Evolutionary conservation across 176 grass and related monocot genomes (phyloP), one percentile per base, ranked within the genome.

Genomic region (Oryza australiensis): DNA sequence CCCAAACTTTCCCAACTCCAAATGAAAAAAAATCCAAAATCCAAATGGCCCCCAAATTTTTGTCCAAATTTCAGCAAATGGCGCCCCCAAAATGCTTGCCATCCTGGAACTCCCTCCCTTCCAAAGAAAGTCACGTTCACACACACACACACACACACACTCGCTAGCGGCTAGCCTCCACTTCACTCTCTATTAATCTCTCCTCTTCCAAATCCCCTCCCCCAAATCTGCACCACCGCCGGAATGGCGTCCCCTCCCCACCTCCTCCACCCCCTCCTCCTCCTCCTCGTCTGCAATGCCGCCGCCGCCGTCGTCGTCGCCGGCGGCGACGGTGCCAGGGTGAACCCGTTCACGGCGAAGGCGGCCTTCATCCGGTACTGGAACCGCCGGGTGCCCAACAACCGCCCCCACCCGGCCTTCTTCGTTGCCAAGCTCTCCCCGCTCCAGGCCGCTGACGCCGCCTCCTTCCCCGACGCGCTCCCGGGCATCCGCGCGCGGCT

Each of bases 341-440:
- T 95, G 75, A 96, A 96, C 88, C 93, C 93, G 22, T 96, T 95
- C 85, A 95, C 93, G 42, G 86, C 80, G 1, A 86, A 86, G 83
- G 93, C 90, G 42, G 93, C 93, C 38, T 86, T 92, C 79, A 92
- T 95, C 79, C 87, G 93, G 0, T 95, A 95, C 90, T 95, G 93
- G 93, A 95, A 95, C 90, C 87, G 93, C 41, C 84, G 81, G 55
- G 82, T 95, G 28, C 88, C 93, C 82, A 95, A 95, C 87, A 95
- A 95, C 83, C 81, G 75, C 20, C 93, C 93, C 2, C 93, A 95
- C 90, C 93, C 93, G 4, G 72, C 85, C 59, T 95, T 95, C 87
- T 86, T 95, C 82, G 73, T 95, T 63, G 57, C 88, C 67, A 87
- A 86, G 80, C 90, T 95, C 80, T 95, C 93, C 69, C 93, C 93